These are phyloP conservation scores for Laetiporus sulphureus DNA, from an alignment of 1,284 basidiomycete species.

Conservation along the genomic window DNA sequence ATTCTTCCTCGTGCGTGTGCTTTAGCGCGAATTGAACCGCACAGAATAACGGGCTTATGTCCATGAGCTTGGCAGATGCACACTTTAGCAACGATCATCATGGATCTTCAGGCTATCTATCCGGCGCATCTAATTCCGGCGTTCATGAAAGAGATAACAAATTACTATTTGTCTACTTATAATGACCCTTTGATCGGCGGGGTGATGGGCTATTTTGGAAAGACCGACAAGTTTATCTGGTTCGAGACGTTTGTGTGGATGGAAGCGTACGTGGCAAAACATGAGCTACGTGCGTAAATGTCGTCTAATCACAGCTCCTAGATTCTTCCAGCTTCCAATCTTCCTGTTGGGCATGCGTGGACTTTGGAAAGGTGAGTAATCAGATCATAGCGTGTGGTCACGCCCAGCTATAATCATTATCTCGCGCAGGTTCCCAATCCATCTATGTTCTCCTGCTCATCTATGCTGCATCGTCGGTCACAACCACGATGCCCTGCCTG, in stretches of 20 bases:
- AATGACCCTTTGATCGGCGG: conserved; percentile 61
- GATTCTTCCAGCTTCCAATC: conserved; percentile 71
- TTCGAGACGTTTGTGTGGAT: conserved; percentile 58
- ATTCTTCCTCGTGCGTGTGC: conserved; percentile 58
- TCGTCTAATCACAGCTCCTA: conserved; percentile 20
- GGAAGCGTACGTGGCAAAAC: conserved; percentile 34
- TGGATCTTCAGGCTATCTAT: conserved; percentile 69
- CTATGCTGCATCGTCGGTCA: conserved; percentile 74
- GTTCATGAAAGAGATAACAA: conserved; percentile 34
- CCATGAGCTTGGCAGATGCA: conserved; percentile 48
- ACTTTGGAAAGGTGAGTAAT: conserved; percentile 53
- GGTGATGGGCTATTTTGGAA: conserved; percentile 37
- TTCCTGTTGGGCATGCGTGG: conserved; percentile 65
- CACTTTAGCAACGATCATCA: conserved; percentile 52
- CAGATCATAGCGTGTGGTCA: too few relatives aligned
- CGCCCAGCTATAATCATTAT: too few relatives aligned
- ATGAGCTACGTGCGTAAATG: too few relatives aligned
- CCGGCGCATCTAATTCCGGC: conserved; percentile 44
- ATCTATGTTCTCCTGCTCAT: conserved; percentile 52
- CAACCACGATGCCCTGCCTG: conserved; percentile 71
- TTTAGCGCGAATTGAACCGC: too few relatives aligned
- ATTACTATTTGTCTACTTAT: conserved; percentile 43
- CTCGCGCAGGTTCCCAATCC: conserved; percentile 12
- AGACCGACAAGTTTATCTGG: conserved; percentile 44
- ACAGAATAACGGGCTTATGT: too few relatives aligned